Evolutionary conservation across 768 basidiomycete species (phyloP).

Genomic region (Termitomyces sp.): DNA sequence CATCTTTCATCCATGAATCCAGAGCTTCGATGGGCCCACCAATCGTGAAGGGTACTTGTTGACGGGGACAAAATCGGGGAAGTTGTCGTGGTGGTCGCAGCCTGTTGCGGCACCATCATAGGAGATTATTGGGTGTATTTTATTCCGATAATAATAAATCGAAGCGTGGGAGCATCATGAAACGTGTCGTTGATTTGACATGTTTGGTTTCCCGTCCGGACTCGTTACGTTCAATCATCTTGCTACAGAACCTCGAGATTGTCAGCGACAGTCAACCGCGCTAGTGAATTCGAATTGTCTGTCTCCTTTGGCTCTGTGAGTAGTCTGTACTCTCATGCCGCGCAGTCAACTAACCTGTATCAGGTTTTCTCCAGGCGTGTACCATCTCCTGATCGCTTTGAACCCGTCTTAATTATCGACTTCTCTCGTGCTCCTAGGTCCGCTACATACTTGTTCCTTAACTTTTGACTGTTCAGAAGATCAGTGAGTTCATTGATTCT

Average conservation of each 20-base stretch:
- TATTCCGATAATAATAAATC: constrained; percentile 1
- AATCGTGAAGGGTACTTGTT: constrained; percentile 39
- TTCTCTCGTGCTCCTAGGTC: constrained; percentile 18
- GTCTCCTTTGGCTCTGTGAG: constrained; percentile 14
- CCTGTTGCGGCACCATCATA: constrained; percentile 27
- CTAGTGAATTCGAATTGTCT: constrained; percentile 17
- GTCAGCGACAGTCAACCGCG: constrained; percentile 35
- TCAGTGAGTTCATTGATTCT: constrained; percentile 12
- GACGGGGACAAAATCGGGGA: constrained; percentile 51
- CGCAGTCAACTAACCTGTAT: background rate
- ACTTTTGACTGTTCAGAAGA: constrained; percentile 14
- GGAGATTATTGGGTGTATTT: background rate
- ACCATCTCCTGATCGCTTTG: constrained; percentile 20
- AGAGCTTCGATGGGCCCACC: constrained; percentile 44
- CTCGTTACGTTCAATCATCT: constrained; percentile 32
- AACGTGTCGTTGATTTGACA: constrained; percentile 24
- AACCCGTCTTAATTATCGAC: constrained; percentile 25
- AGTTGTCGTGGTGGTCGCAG: constrained; percentile 54
- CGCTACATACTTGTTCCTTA: constrained; percentile 15
- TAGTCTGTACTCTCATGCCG: background rate
- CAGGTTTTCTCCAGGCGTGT: constrained; percentile 20
- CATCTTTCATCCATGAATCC: background rate
- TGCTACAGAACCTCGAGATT: constrained; percentile 36
- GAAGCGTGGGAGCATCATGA: constrained; percentile 15
- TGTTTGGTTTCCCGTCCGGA: constrained; percentile 31